A percentile compares a stretch with the other conserved stretches of the same genome.
Conservation (phyloP, 169 alveolate species). For the Eimeria brunetti region DNA sequence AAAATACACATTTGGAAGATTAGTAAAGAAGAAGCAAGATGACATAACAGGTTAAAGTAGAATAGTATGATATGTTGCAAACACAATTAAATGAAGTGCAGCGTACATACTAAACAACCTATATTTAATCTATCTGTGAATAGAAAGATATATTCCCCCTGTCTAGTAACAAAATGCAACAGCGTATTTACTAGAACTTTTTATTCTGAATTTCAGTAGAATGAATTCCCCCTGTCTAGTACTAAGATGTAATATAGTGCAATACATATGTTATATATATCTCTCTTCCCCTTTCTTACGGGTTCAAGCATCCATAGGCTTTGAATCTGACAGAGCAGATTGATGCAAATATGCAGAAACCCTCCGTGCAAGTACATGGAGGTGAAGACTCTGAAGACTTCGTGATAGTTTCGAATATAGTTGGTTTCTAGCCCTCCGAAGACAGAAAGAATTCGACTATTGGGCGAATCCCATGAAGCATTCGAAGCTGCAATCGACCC, state of each 20-base stretch:
- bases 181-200: no score
- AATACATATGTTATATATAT: background rate
- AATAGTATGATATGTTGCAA: no score
- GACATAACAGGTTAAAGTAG: no score
- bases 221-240: background rate
- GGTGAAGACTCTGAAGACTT: conserved; percentile 90
- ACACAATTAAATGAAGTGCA: no score
- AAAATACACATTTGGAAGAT: no score
- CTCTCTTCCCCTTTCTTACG: conserved; percentile 34
- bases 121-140: no score
- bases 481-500: conserved; percentile 78
- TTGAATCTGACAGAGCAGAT: conserved; percentile 92
- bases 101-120: no score
- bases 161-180: no score
- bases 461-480: conserved; percentile 85
- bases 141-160: no score
- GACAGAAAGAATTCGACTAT: conserved; percentile 81
- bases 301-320: conserved; percentile 93
- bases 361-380: conserved; percentile 93
- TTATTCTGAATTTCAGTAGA: no score
- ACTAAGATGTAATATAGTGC: background rate
- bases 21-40: no score
- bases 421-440: conserved; percentile 89
- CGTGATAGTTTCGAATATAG: conserved; percentile 89
- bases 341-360: conserved; percentile 89